phyloP scores from a whole-genome alignment of 2,329 filamentous ascomycete species.

The Exophiala spinifera region DNA sequence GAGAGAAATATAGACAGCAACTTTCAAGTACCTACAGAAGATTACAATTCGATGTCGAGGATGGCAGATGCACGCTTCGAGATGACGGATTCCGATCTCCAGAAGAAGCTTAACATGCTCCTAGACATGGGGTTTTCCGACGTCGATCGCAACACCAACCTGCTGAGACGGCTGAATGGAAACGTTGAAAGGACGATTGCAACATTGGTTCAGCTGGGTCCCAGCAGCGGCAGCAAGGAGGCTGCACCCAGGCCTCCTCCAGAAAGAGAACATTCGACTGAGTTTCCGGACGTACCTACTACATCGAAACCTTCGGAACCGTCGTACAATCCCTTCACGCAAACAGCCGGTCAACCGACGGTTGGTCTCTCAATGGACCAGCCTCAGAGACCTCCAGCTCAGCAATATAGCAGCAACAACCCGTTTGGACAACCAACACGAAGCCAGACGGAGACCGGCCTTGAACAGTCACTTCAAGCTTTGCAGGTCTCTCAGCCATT shows the following conservation, averaged over 20 bases:
- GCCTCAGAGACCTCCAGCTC: conserved; percentile 16
- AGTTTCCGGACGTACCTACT: conserved; percentile 1
- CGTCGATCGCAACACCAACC: conserved; percentile 72
- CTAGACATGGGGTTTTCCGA: conserved; percentile 91
- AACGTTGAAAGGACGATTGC: conserved; percentile 85
- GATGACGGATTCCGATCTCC: conserved; percentile 49
- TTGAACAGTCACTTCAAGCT: conserved; percentile 71
- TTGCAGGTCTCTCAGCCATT: conserved; percentile 69
- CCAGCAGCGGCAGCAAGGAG: conserved; percentile 42
- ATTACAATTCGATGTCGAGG: conserved; percentile 23
- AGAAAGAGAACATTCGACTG: background rate
- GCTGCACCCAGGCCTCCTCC: conserved; percentile 1
- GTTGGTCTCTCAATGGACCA: conserved; percentile 30
- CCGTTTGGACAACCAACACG: conserved; percentile 34
- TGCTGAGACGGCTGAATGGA: conserved; percentile 78
- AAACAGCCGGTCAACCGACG: conserved; percentile 13
- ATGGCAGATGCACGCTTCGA: conserved; percentile 21
- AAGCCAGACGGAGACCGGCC: conserved; percentile 39
- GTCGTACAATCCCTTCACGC: conserved; percentile 23
- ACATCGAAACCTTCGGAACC: conserved; percentile 13
- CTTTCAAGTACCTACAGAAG: conserved; percentile 26
- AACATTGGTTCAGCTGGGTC: conserved; percentile 76
- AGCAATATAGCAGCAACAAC: conserved; percentile 29
- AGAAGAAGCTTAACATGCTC: conserved; percentile 72
- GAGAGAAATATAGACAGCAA: conserved; percentile 30